Conservation (phyloP, 2,329 filamentous ascomycete species). For the Apiospora aurea region DNA sequence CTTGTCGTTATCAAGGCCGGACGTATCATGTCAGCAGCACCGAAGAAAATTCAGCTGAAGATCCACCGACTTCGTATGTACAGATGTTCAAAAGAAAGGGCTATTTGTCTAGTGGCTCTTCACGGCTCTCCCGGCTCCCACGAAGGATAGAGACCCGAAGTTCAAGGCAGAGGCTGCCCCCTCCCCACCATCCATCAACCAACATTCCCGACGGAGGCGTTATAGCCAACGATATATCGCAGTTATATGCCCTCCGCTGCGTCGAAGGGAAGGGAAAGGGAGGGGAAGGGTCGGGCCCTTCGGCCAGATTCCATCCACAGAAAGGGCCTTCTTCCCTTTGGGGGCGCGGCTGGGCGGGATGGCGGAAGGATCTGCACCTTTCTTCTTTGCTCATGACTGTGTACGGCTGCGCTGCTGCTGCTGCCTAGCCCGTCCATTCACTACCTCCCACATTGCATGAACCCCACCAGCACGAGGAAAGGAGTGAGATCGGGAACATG, state of each 20-base stretch:
- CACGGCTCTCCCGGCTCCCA: neutral
- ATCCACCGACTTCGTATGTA: neutral
- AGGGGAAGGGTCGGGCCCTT: neutral
- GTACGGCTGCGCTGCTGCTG: constrained; percentile 3
- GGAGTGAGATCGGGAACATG: constrained; percentile 9
- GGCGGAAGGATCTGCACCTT: constrained; percentile 4
- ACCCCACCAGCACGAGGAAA: neutral
- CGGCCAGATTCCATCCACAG: constrained; percentile 8
- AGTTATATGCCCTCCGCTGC: neutral
- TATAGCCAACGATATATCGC: neutral
- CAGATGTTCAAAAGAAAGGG: neutral
- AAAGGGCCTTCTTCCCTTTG: neutral
- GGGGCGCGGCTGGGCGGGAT: constrained; percentile 15
- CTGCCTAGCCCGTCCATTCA: constrained; percentile 18
- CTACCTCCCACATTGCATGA: constrained; percentile 11
- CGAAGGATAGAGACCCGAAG: neutral
- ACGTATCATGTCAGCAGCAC: constrained; percentile 13
- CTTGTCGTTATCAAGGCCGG: neutral
- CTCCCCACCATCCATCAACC: neutral
- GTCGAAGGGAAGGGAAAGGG: neutral
- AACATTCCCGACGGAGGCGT: neutral
- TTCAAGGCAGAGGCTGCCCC: neutral
- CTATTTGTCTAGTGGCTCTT: neutral
- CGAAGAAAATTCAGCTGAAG: constrained; percentile 1
- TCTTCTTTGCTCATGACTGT: neutral